Base-by-base conservation (phyloP, 1,284 basidiomycete genomes). In the Papiliotrema fonsecae region DNA sequence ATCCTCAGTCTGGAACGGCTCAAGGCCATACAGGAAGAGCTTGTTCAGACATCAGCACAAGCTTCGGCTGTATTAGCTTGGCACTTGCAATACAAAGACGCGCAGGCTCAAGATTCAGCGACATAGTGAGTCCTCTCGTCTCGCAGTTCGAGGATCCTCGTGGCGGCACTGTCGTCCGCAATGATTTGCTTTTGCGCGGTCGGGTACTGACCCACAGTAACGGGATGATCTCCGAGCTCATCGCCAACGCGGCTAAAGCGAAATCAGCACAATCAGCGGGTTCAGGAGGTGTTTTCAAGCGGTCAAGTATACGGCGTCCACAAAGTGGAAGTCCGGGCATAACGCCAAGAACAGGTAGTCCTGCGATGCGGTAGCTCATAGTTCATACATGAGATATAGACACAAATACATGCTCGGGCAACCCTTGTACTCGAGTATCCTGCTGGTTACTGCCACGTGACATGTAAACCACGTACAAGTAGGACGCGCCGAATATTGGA, bases 61-160 rank as follows among this genome's bases (percentile, higher is more conserved):
- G 82, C 86, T 0, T 88, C 87, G 1, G 75, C 81, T 1, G 75
- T 88, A 14, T 75, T 94, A 45, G 87, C 87, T 10, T 81, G 89
- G 74, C 75, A 89, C 21, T 75, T 92, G 48, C 89, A 94, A 72
- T 80, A 81, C 45, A 82, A 85, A 57, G 90, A 93, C 58, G 83
- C 86, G 21, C 75, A 91, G 56, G 83, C 86, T 60, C 88, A 93
- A 69, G 89, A 93, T 65, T 58, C 65, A 16, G 55, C 57, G 1
- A 70, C 69, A 38, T 71, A 72, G 71, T 73, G 46, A 56, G 69
- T 64, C 5, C 4, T 24, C 13, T n/a, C n/a, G n/a, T n/a, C 3
- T 13, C 27, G 4, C 19, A 24, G 30, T 43, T 32, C 28, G 16
- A 22, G 4, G 41, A n/a, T n/a, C n/a, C n/a, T n/a, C n/a, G n/a